Evolutionary conservation across 2,329 filamentous ascomycete species (phyloP).

Genomic region (Elsinoe necatrix): DNA sequence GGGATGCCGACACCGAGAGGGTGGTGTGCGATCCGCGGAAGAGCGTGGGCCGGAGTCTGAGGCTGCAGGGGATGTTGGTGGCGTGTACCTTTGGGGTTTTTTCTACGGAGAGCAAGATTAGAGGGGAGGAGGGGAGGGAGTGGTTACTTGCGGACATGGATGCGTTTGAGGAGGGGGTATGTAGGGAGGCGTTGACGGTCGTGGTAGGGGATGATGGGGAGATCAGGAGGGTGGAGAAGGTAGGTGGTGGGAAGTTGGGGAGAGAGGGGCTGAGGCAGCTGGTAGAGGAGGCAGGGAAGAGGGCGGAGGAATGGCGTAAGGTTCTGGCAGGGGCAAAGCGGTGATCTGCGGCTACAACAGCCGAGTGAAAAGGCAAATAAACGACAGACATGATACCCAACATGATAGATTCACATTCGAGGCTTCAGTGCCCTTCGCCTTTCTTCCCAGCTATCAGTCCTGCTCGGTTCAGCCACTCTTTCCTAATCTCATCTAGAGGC

Average conservation of each 20-base stretch:
- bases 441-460: conserved; percentile 18
- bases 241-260: conserved; percentile 64
- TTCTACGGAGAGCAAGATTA: conserved; percentile 39
- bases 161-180: conserved; percentile 77
- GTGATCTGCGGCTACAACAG: not conserved
- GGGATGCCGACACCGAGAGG: conserved; percentile 72
- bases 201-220: conserved; percentile 54
- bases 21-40: conserved; percentile 63
- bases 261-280: conserved; percentile 54
- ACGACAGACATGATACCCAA: conserved; percentile 8
- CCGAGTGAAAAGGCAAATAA: not conserved
- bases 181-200: conserved; percentile 72
- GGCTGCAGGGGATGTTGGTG: conserved; percentile 59
- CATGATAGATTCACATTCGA: not conserved
- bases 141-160: conserved; percentile 88
- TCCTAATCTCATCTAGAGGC: conserved; percentile 14
- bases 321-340: conserved; percentile 15
- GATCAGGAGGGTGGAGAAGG: conserved; percentile 70
- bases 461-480: conserved; percentile 19
- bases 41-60: conserved; percentile 47
- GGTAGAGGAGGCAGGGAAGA: conserved; percentile 47
- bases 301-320: conserved; percentile 52
- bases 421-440: conserved; percentile 17
- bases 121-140: conserved; percentile 6
- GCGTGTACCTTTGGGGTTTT: conserved; percentile 74